phyloP scores from a whole-genome alignment of 148 eudicot genomes.

The Heliamphora exappendiculata region DNA sequence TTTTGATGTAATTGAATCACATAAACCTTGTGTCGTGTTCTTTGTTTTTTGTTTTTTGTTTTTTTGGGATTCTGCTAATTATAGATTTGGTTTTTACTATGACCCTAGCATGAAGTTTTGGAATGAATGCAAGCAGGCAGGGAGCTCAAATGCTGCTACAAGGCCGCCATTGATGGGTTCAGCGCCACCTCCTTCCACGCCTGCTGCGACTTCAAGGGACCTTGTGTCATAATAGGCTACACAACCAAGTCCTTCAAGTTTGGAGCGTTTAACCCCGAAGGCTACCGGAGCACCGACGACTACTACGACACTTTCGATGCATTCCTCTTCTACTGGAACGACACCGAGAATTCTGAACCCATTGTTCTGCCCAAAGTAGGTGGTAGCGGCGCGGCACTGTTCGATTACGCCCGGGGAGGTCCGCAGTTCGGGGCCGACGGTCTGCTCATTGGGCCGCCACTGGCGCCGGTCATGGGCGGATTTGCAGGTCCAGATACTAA shows the following conservation, averaged over 20 bases:
- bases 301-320: slow-evolving; percentile 81
- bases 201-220: slow-evolving; percentile 85
- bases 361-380: slow-evolving; percentile 74
- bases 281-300: slow-evolving; percentile 89
- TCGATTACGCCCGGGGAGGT: slow-evolving; percentile 83
- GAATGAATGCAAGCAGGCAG: slow-evolving; percentile 40
- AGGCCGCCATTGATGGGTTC: slow-evolving; percentile 76
- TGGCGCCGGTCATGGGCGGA: slow-evolving; percentile 73
- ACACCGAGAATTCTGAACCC: slow-evolving; percentile 30
- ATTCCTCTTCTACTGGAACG: slow-evolving; percentile 79
- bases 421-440: slow-evolving; percentile 88
- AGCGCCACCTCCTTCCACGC: slow-evolving; percentile 78
- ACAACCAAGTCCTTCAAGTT: slow-evolving; percentile 64
- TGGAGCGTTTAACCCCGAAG: slow-evolving; percentile 94
- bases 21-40: no score
- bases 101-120: not conserved
- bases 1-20: no score
- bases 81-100: no score
- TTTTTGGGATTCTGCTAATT: no score
- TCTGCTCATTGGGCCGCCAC: slow-evolving; percentile 73
- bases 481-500: slow-evolving; percentile 73
- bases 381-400: slow-evolving; percentile 41
- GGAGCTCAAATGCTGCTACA: slow-evolving; percentile 89
- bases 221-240: slow-evolving; percentile 84
- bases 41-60: no score